These are phyloP conservation scores for Alloteropsis semialata DNA, from an alignment of 176 grass and related monocot genomes.

Conservation along the genomic window DNA sequence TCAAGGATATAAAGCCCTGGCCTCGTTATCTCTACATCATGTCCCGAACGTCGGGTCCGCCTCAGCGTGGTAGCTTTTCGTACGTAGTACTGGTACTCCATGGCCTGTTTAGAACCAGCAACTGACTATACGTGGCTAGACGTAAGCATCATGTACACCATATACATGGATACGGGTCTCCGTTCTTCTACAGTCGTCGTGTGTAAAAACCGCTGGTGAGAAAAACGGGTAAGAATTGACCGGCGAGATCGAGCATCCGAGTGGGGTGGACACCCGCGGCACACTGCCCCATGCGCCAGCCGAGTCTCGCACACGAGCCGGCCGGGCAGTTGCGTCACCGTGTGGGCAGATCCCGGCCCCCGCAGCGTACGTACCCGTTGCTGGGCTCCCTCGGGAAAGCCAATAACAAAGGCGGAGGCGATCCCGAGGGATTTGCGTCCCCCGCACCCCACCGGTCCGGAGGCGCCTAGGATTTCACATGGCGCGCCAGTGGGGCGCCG, in stretches of 20 bases:
- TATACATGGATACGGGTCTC: too few species aligned
- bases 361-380: constrained; percentile 39
- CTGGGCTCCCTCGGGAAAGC: constrained; percentile 8
- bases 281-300: constrained; percentile 5
- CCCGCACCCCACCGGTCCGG: constrained; percentile 25
- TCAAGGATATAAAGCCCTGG: too few species aligned
- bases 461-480: constrained; percentile 5
- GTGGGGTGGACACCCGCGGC: background rate
- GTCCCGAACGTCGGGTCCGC: too few species aligned
- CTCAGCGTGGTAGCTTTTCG: too few species aligned
- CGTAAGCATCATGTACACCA: too few species aligned
- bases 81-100: too few species aligned
- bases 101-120: too few species aligned
- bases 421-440: constrained; percentile 65
- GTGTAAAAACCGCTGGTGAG: background rate
- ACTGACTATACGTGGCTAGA: too few species aligned
- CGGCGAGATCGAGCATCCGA: background rate
- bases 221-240: background rate
- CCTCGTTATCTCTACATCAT: too few species aligned
- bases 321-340: constrained; percentile 31
- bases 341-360: constrained; percentile 16
- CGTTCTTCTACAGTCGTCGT: too few species aligned
- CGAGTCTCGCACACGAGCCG: background rate
- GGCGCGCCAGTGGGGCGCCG: constrained; percentile 4
- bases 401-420: constrained; percentile 36